Evolutionary conservation across 2,329 filamentous ascomycete genomes (phyloP), one percentile per base, ranked within the genome.

Genomic region (Colletotrichum higginsianum): DNA sequence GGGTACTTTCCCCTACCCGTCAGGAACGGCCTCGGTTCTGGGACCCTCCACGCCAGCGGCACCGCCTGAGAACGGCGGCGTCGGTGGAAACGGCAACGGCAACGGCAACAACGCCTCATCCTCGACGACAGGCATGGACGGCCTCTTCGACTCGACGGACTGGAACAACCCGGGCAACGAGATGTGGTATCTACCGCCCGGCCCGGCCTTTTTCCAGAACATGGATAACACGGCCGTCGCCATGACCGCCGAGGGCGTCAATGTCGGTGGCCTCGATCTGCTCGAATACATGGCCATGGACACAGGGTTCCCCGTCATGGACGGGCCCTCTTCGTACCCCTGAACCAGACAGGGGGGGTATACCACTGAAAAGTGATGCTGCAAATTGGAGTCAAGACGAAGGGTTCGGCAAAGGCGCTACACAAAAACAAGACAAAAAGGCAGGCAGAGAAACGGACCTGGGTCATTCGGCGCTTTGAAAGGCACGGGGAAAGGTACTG

Each of bases 251-350:
- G 90, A 92, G 75, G 90, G 90, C 38, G 88, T 92, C 61, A 91
- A 91, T 75, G 88, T 92, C 2, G 90, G 90, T 12, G 91, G 91
- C 0, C 83, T 92, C 42, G 91, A 93, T 77, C 77, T 93, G 75
- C 84, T 93, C 16, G 91, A 93, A 77, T 92, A 90, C 74, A 91
- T 92, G 89, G 87, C 89, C 9, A 89, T 91, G 86, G 90, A 89
- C 49, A 79, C 82, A 4, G 82, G 83, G 49, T 85, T 85, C 56
- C 81, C 84, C 12, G 65, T 56, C 30, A 66, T 77, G 55, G 75
- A 77, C 42, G 75, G 75, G 26, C 57, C 67, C 18, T 63, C 64
- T 23, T 69, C 69, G n/a, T 72, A 63, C 38, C 46, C 69, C 53
- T 72, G 68, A 71, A 63, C 63, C 68, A 61, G 53, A 13, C 61